These are phyloP conservation scores for Trametes cubensis DNA, from an alignment of 768 basidiomycete species.

Conservation along the genomic window DNA sequence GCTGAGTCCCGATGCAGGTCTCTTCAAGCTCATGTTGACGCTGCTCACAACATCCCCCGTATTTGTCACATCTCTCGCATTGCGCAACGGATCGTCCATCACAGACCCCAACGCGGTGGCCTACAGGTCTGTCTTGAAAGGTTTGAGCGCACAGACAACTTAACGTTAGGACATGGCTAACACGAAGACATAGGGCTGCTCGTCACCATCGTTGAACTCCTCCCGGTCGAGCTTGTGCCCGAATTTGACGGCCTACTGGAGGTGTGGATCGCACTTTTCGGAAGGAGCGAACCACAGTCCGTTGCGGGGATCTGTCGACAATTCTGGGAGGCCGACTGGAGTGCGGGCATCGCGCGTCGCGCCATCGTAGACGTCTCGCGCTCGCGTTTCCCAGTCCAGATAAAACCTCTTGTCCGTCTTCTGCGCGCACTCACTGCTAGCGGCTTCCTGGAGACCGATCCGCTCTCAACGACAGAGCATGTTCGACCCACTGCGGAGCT, in stretches of 20 bases:
- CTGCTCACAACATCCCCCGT: slow-evolving; percentile 72
- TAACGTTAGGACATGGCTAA: slow-evolving; percentile 13
- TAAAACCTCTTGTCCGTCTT: slow-evolving; percentile 67
- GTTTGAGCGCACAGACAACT: slow-evolving; percentile 41
- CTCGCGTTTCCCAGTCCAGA: slow-evolving; percentile 81
- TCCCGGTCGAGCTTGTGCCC: slow-evolving; percentile 76
- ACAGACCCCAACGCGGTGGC: slow-evolving; percentile 79
- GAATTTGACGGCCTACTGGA: slow-evolving; percentile 73
- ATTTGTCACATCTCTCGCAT: slow-evolving; percentile 74
- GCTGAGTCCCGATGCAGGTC: slow-evolving; percentile 57
- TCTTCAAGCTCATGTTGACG: slow-evolving; percentile 59
- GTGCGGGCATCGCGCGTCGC: slow-evolving; percentile 64
- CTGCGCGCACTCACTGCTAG: slow-evolving; percentile 76
- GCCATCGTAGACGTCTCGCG: slow-evolving; percentile 83
- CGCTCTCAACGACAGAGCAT: slow-evolving; percentile 57
- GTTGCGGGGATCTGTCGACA: slow-evolving; percentile 73
- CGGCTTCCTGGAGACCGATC: slow-evolving; percentile 77
- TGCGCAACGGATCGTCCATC: slow-evolving; percentile 66
- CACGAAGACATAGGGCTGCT: slow-evolving; percentile 59
- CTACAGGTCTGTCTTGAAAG: slow-evolving; percentile 83
- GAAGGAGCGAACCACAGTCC: slow-evolving; percentile 66
- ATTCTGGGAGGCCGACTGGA: slow-evolving; percentile 83
- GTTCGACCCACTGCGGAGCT: slow-evolving; percentile 43
- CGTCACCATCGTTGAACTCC: slow-evolving; percentile 71
- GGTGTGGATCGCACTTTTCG: slow-evolving; percentile 80